A percentile compares a stretch with the other conserved stretches of the same genome.
Conservation (phyloP, 345 rosid genomes). For the Trapa incisa region DNA sequence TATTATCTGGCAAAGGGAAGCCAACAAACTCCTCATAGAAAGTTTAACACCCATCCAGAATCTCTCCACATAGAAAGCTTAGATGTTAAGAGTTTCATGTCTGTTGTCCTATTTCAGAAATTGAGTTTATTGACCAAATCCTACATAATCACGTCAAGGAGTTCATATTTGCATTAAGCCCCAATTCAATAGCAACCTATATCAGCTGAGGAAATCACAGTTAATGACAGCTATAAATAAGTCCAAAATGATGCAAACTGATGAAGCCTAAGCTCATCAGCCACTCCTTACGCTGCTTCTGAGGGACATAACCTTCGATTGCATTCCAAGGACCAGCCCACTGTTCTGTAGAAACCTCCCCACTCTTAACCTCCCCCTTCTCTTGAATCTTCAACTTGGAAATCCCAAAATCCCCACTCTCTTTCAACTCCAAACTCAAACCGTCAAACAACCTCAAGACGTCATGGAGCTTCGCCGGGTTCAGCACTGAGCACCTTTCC, state of each 20-base stretch:
- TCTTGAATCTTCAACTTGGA: slow-evolving; percentile 44
- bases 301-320: slow-evolving; percentile 82
- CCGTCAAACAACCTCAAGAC: slow-evolving; percentile 36
- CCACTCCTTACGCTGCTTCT: slow-evolving; percentile 9
- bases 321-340: slow-evolving; percentile 69
- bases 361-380: slow-evolving; percentile 24
- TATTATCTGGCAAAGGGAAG: neutral
- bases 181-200: neutral
- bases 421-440: slow-evolving; percentile 13
- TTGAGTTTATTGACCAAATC: neutral
- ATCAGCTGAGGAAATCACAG: neutral
- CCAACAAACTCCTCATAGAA: neutral
- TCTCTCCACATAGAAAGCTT: neutral
- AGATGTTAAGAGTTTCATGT: neutral
- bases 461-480: slow-evolving; percentile 30
- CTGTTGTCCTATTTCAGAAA: neutral
- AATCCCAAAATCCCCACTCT: slow-evolving; percentile 33
- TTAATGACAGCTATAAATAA: neutral
- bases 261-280: neutral
- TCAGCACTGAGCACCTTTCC: slow-evolving; percentile 36
- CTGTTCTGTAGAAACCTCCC: slow-evolving; percentile 26
- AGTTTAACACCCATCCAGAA: neutral
- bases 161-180: neutral
- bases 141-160: neutral
- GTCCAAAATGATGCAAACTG: neutral